These are phyloP conservation scores for Chloromonas sp. DNA, from an alignment of 163 green algal genomes.

Conservation along the genomic window DNA sequence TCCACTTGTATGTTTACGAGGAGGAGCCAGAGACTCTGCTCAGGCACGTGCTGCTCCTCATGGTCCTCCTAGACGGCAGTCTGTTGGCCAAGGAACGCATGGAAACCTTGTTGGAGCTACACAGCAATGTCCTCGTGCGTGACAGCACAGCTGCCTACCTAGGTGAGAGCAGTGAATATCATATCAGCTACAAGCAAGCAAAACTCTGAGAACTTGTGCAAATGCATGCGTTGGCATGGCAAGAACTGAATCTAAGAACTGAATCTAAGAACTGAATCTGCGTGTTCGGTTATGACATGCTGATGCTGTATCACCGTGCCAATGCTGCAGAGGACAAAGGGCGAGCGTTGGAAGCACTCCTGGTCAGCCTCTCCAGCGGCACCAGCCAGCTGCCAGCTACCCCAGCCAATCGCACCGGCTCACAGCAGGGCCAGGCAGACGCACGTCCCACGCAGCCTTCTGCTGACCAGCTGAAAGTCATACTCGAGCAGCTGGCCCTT, in stretches of 20 bases:
- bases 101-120: conserved; percentile 59
- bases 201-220: too few relatives aligned
- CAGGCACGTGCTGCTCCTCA: conserved; percentile 58
- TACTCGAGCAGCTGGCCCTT: too few relatives aligned
- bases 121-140: conserved; percentile 52
- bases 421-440: too few relatives aligned
- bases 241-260: too few relatives aligned
- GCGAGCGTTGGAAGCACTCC: conserved; percentile 1
- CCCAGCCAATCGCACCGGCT: too few relatives aligned
- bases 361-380: conserved; percentile 9
- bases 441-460: too few relatives aligned
- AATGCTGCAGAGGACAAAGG: conserved; percentile 1
- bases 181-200: too few relatives aligned
- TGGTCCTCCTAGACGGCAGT: conserved; percentile 44
- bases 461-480: too few relatives aligned
- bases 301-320: too few relatives aligned
- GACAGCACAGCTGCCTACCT: conserved; percentile 45
- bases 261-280: too few relatives aligned
- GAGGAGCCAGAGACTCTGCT: conserved; percentile 52
- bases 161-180: conserved; percentile 17
- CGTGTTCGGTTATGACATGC: too few relatives aligned
- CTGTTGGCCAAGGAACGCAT: conserved; percentile 29
- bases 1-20: conserved; percentile 61
- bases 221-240: too few relatives aligned
- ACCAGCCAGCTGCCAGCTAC: neutral